Base-by-base conservation (phyloP, 108 stramenopile species). In the Nitzschia sp. region DNA sequence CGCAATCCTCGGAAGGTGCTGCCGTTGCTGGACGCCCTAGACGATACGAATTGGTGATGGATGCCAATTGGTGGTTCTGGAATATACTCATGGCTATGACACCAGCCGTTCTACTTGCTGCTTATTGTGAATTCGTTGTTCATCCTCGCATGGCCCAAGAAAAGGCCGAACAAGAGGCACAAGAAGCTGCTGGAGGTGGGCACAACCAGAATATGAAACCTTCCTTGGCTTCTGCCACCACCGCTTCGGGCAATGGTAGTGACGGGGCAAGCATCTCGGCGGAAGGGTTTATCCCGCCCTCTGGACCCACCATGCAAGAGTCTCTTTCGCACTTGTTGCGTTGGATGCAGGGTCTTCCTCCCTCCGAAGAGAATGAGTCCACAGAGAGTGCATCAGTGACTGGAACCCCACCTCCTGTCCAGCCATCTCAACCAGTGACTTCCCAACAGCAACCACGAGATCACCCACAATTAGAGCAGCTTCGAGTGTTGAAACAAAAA, bases 21-120 rank as follows among this genome's bases (percentile, higher is more conserved):
- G 43, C 29, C 61, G 44, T 15, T 6, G 20, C 42, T 21, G 12
- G 21, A 19, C 52, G 66, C 8, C 66, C 66, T 2, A 25, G 6
- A 20, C 66, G 66, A 11, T 55, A 67, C 14, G 73, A 58, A 5
- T 42, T 75, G 0, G 53, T 54, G 0, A 75, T 75, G 73, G 67
- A 71, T 42, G 48, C 48, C 22, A 77, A 77, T 59, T 81, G 80
- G 80, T 81, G 80, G 80, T 67, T 68, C 34, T 81, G 80, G 80
- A 81, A 81, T 69, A 19, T 81, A 9, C 15, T 72, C 41, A 53
- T 76, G 20, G 80, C 75, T 34, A 24, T 59, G 41, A 57, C 46
- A n/a, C 80, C 80, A 0, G 65, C 65, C 39, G 14, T 72, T 24
- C 8, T 72, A 0, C 53, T 81, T 15, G 70, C 63, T n/a, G 20